These are phyloP conservation scores for Populus pruinosa DNA, from an alignment of 345 rosid genomes.

Conservation along the genomic window DNA sequence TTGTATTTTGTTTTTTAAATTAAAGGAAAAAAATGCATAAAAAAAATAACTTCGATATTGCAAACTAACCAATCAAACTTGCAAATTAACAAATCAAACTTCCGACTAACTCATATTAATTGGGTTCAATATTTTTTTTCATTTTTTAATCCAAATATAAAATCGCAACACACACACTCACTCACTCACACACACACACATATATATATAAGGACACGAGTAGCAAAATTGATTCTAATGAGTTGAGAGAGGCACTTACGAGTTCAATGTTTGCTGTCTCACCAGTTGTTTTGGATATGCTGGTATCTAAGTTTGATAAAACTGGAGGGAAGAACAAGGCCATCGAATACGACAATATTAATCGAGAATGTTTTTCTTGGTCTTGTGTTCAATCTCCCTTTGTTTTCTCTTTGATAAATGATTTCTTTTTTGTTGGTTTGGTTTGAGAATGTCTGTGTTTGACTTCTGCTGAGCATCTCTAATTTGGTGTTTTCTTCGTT, in stretches of 20 bases:
- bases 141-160: too few species aligned
- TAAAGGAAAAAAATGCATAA: too few species aligned
- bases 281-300: constrained; percentile 62
- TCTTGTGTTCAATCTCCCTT: neutral
- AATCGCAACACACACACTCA: too few species aligned
- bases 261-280: constrained; percentile 72
- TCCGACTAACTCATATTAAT: rapidly evolving
- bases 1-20: too few species aligned
- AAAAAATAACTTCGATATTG: too few species aligned
- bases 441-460: neutral
- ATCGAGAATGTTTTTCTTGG: constrained; percentile 56
- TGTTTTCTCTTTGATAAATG: neutral
- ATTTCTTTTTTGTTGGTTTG: neutral
- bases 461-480: neutral
- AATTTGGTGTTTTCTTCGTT: neutral
- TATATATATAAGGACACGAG: constrained; percentile 57
- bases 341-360: constrained; percentile 87
- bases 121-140: too few species aligned
- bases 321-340: constrained; percentile 67
- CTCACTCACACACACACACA: too few species aligned
- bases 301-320: constrained; percentile 78
- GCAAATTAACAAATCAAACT: rapidly evolving
- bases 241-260: constrained; percentile 76
- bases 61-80: too few species aligned
- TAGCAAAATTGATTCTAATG: constrained; percentile 69